Conservation (phyloP, 139 green algal genomes). For the Chlorella vulgaris region DNA sequence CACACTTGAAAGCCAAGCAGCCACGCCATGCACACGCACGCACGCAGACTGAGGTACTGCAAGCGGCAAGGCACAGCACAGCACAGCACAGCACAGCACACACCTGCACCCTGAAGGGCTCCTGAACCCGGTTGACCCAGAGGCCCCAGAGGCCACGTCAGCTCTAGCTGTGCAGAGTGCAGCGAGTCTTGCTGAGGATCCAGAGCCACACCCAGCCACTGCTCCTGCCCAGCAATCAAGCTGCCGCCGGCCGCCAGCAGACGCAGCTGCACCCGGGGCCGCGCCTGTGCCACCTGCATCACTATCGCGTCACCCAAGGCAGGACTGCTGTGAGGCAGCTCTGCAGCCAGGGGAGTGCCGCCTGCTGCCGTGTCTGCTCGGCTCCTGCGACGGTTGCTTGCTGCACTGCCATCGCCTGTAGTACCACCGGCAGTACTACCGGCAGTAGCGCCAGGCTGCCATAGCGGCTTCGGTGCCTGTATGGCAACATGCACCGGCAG, state of each 20-base stretch:
- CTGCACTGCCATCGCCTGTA: background rate
- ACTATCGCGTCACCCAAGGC: constrained; percentile 35
- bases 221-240: constrained; percentile 49
- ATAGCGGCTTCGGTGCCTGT: background rate
- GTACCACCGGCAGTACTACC: background rate
- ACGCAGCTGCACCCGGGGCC: constrained; percentile 31
- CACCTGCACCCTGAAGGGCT: too few relatives aligned
- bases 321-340: background rate
- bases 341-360: background rate
- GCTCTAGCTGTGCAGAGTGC: constrained; percentile 5
- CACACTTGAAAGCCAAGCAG: too few relatives aligned
- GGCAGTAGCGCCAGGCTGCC: background rate
- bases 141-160: constrained; percentile 21
- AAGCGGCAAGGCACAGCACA: too few relatives aligned
- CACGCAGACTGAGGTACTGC: too few relatives aligned
- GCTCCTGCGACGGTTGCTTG: background rate
- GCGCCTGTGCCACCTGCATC: constrained; percentile 37
- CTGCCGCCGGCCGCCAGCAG: constrained; percentile 26
- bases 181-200: constrained; percentile 46
- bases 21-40: too few relatives aligned
- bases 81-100: too few relatives aligned
- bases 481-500: constrained; percentile 19
- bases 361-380: background rate
- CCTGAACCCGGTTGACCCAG: background rate
- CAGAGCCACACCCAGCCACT: constrained; percentile 62